phyloP scores from a whole-genome alignment of 225 moss, liverwort and hornwort genomes.

The Anthoceros angustus region DNA sequence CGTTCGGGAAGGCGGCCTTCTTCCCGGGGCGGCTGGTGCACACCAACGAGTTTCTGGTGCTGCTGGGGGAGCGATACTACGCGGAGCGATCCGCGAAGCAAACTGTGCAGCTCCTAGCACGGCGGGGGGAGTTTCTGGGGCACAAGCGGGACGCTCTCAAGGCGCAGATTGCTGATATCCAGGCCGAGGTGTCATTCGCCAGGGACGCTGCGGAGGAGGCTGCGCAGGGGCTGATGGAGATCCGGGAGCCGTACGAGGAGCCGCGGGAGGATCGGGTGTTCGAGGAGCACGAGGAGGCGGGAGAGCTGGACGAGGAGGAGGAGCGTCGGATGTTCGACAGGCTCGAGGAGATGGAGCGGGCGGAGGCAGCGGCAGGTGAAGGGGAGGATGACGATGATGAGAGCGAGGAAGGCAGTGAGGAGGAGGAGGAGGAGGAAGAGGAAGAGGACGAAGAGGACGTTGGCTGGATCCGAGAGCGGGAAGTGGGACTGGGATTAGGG shows the following conservation, averaged over 20 bases:
- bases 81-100: slow-evolving; percentile 88
- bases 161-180: slow-evolving; percentile 62
- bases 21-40: slow-evolving; percentile 90
- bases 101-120: slow-evolving; percentile 58
- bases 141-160: slow-evolving; percentile 33
- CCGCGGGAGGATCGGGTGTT: slow-evolving; percentile 5
- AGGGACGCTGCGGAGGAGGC: slow-evolving; percentile 74
- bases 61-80: slow-evolving; percentile 85
- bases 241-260: slow-evolving; percentile 37
- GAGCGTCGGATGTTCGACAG: slow-evolving; percentile 59
- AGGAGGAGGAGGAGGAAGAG: slow-evolving; percentile 25
- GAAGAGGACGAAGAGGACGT: no score
- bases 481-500: no score
- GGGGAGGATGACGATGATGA: slow-evolving; percentile 11
- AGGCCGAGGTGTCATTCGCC: slow-evolving; percentile 66
- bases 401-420: slow-evolving; percentile 18
- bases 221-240: slow-evolving; percentile 36
- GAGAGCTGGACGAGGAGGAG: slow-evolving; percentile 48
- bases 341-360: slow-evolving; percentile 54
- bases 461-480: no score
- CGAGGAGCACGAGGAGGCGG: slow-evolving; percentile 17
- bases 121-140: slow-evolving; percentile 42
- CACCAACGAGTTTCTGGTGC: slow-evolving; percentile 93
- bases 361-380: slow-evolving; percentile 53
- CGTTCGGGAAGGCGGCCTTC: slow-evolving; percentile 84